Base-by-base conservation (phyloP, 2,329 filamentous ascomycete genomes). In the Nannizziopsis arthrosporioides region DNA sequence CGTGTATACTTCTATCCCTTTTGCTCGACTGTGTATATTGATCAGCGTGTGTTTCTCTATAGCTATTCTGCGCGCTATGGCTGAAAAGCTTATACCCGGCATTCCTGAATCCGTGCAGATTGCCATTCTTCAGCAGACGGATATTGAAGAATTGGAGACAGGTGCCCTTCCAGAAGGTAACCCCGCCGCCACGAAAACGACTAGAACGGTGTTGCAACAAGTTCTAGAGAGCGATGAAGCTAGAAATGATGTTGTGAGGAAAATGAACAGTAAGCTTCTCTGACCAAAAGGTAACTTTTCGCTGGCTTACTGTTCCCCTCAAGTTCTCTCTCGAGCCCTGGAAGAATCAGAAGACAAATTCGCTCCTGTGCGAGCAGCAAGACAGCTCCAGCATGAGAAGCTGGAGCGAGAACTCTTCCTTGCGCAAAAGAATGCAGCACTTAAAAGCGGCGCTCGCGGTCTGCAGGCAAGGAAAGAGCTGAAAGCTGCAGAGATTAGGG, bases 81-180 rank as follows among this genome's bases (percentile, higher is more conserved):
- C 80, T 3, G 80, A 87, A 52, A 85, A 85, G 57, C 72, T 88
- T 31, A 83, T 93, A 12, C 85, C 86, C 0, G 85, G 84, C 0
- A 81, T 88, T 35, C 78, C 82, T 0, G 75, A 82, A 54, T 69
- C 75, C 27, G 78, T 80, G 0, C 73, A 80, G 17, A 74, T 86
- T 38, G 74, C 81, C 0, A 77, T 87, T 41, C 62, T 88, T 10
- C 82, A 85, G 55, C 84, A 88, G 64, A 85, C 79, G 0, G 65
- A 73, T 11, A 63, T 61, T 2, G 61, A 68, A 9, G 54, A 60
- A 55, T 44, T 15, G 11, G 46, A 47, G 19, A 9, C 7, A 14
- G 14, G 15, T 18, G 14, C 37, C 8, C 9, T 44, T 10, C 8
- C 22, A 18, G 15, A 15, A 11, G 30, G 35, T 18, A 18, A 18